A percentile compares a stretch with the other conserved stretches of the same genome.
Evolutionary conservation across 2,329 filamentous ascomycete genomes (phyloP).

Genomic region (Fusarium sambucinum): DNA sequence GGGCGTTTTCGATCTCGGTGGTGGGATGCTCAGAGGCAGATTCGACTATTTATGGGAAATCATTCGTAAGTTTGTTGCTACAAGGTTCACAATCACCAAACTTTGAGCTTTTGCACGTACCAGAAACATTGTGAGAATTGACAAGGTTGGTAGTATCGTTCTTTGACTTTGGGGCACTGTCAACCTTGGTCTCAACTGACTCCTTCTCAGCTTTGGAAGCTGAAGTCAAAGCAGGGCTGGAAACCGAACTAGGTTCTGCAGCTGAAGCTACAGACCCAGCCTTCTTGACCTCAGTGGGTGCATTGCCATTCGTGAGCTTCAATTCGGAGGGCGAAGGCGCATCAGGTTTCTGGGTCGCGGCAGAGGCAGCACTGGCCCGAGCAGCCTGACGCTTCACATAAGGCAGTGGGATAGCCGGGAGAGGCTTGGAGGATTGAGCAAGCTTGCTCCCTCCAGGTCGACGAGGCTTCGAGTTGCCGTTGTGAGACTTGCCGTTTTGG

Average conservation of each 20-base stretch:
- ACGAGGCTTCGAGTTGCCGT: slow-evolving; percentile 52
- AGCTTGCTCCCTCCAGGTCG: slow-evolving; percentile 49
- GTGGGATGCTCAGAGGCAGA: slow-evolving; percentile 35
- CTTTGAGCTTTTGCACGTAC: slow-evolving; percentile 37
- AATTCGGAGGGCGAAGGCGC: slow-evolving; percentile 25
- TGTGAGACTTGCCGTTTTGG: slow-evolving; percentile 51
- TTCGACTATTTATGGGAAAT: slow-evolving; percentile 18
- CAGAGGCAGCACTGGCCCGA: slow-evolving; percentile 41
- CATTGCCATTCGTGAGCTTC: slow-evolving; percentile 41
- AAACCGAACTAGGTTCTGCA: slow-evolving; percentile 15
- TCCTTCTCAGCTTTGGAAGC: slow-evolving; percentile 30
- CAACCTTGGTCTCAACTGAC: slow-evolving; percentile 23
- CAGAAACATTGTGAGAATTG: slow-evolving; percentile 35
- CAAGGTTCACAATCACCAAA: not conserved
- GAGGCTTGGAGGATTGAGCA: slow-evolving; percentile 50
- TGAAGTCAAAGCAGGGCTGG: slow-evolving; percentile 26
- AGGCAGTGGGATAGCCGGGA: slow-evolving; percentile 57
- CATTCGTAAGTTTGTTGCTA: slow-evolving; percentile 29
- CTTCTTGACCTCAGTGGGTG: slow-evolving; percentile 17
- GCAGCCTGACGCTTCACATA: slow-evolving; percentile 55
- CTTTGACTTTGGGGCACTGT: slow-evolving; percentile 28
- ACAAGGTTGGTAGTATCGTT: slow-evolving; percentile 11
- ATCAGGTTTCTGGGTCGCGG: slow-evolving; percentile 22
- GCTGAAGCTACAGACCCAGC: slow-evolving; percentile 10
- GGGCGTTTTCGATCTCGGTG: slow-evolving; percentile 29